Percentiles rank a stretch among this genome's conserved stretches.
Conservation (phyloP, 768 basidiomycete species). For the Mycena vitilis region DNA sequence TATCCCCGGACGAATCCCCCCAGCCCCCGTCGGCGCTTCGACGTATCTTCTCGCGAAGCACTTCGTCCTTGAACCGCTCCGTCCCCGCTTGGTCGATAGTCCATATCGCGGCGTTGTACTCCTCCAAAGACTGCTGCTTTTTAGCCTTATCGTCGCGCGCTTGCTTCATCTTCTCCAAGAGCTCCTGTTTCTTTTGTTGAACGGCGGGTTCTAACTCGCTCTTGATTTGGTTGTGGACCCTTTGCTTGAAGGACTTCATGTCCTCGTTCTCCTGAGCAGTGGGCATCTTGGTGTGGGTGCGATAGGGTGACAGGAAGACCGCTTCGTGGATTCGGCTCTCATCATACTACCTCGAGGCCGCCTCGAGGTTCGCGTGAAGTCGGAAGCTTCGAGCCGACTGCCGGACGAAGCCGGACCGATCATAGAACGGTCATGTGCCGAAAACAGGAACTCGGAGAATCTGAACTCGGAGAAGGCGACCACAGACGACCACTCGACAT, state of each 20-base stretch:
- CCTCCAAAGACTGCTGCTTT: constrained; percentile 23
- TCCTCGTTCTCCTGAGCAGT: constrained; percentile 28
- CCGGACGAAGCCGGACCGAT: neutral
- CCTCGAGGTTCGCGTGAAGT: neutral
- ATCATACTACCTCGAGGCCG: constrained; percentile 30
- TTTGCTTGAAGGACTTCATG: constrained; percentile 29
- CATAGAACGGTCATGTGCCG: constrained; percentile 18
- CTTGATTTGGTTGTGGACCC: constrained; percentile 34
- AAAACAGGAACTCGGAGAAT: neutral
- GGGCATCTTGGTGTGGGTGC: constrained; percentile 19
- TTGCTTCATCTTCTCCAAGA: constrained; percentile 33
- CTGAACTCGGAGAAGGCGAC: neutral
- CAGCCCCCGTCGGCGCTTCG: constrained; percentile 24
- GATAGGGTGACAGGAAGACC: neutral
- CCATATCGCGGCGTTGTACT: constrained; percentile 31
- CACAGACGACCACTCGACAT: neutral
- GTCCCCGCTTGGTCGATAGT: constrained; percentile 27
- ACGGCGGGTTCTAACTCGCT: constrained; percentile 31
- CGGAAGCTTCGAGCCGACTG: neutral
- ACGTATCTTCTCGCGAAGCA: constrained; percentile 29
- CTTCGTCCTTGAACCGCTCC: constrained; percentile 28
- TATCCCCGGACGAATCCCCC: constrained; percentile 22
- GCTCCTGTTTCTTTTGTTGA: constrained; percentile 26
- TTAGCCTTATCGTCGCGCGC: constrained; percentile 31
- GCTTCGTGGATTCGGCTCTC: constrained; percentile 23